Percentiles rank a stretch among this genome's conserved stretches.
Conservation (phyloP, 208 protist species). For the Acanthamoeba healyi region DNA sequence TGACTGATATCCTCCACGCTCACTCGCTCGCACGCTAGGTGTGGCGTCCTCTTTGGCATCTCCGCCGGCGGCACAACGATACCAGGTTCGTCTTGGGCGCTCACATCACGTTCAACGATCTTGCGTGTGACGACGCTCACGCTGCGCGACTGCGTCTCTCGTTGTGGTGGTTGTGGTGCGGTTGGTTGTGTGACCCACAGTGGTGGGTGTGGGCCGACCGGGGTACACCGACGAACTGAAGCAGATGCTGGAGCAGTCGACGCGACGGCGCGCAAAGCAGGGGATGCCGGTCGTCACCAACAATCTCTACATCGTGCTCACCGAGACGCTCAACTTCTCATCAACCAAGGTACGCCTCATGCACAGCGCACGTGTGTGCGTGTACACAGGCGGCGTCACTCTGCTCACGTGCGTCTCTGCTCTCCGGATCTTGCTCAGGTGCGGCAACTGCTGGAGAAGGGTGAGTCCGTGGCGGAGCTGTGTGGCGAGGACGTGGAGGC, state of each 20-base stretch:
- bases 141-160: background rate
- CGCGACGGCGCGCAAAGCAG: background rate
- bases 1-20: too few relatives aligned
- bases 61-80: background rate
- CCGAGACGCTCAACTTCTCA: constrained; percentile 17
- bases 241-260: background rate
- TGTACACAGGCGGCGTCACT: too few relatives aligned
- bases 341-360: background rate
- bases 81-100: background rate
- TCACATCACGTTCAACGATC: too few relatives aligned
- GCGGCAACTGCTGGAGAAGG: background rate
- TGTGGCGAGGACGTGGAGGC: background rate
- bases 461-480: constrained; percentile 1
- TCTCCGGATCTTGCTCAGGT: background rate
- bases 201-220: constrained; percentile 43
- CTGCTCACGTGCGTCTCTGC: background rate
- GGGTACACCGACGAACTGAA: constrained; percentile 33
- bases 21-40: background rate
- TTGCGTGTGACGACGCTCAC: background rate
- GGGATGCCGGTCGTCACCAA: background rate
- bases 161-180: too few relatives aligned
- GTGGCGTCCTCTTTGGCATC: background rate
- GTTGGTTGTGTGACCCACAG: background rate
- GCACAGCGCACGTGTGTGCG: too few relatives aligned
- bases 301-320: background rate